Base-by-base conservation (phyloP, 179 eudicot genomes). In the Spergularia azorica region DNA sequence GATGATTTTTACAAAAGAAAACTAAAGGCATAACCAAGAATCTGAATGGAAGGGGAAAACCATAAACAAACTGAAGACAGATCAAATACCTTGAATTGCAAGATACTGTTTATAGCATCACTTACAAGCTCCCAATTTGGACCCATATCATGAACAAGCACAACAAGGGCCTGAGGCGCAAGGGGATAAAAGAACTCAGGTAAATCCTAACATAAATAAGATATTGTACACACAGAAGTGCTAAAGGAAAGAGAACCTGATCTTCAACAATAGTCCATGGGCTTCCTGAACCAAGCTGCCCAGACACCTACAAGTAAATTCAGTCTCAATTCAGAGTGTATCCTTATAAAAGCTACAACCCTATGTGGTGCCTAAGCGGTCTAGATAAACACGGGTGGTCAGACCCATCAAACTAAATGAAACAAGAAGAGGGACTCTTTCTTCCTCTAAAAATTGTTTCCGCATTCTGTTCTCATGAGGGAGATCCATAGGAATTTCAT, bases 101-200 rank as follows among this genome's bases (percentile, higher is more conserved):
- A 83, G 77, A 90, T 90, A 83, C 87, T 85, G 84, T 91, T 95
- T 63, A 95, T 80, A 72, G 97, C 97, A 89, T 95, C 97, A 85
- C 97, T 91, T 48, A 95, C 88, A 78, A 95, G 92, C 88, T 91
- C 97, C 99, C 99, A 95, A 69, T 91, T 89, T 57, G 99, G 99
- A 82, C 99, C 99, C 88, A 95, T 84, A 86, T 95, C 99, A 87
- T 95, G 99, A 32, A 90, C 99, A 54, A 95, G 94, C 71, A 95
- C 99, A 79, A 95, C 92, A 89, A 93, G 97, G 43, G 99, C 97
- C 99, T 96, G 82, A 67, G 79, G 74, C 38, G 62, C 41, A 21
- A 46, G 36, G n/a, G 26, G 50, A 26, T 16, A 81, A 38, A 75
- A 70, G n/a, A 65, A 68, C 15, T 83, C 79, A 87, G 74, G 65